A percentile compares a stretch with the other conserved stretches of the same genome.
Conservation (phyloP, 805 yeast genomes). For the Hanseniaspora pseudoguilliermondii region DNA sequence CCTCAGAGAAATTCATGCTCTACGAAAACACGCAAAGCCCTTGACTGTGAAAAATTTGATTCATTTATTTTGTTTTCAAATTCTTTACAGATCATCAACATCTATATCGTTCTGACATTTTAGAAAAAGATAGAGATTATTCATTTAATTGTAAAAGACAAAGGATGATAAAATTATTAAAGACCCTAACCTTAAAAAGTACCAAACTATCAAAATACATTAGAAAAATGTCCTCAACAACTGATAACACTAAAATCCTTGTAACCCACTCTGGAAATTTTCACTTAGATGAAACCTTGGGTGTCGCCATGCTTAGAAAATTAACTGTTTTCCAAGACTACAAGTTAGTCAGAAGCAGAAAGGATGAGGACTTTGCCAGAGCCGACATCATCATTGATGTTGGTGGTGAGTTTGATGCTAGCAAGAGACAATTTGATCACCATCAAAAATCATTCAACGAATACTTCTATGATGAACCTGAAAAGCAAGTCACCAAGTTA, state of each 20-base stretch:
- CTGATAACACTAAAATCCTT: constrained; percentile 34
- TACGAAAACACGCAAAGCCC: too few relatives aligned
- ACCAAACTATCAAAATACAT: neutral
- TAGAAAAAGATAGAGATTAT: too few relatives aligned
- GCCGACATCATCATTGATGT: constrained; percentile 94
- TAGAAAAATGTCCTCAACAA: neutral
- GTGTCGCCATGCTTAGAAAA: constrained; percentile 69
- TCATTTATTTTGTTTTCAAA: too few relatives aligned
- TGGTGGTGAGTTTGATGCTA: constrained; percentile 72
- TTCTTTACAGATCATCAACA: too few relatives aligned
- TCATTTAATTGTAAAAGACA: too few relatives aligned
- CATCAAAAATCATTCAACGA: constrained; percentile 87
- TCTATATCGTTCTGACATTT: too few relatives aligned
- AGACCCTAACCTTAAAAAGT: neutral
- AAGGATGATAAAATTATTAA: neutral
- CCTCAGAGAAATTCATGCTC: too few relatives aligned
- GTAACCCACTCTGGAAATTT: constrained; percentile 90
- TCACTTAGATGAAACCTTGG: constrained; percentile 94
- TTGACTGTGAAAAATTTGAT: too few relatives aligned
- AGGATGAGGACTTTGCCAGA: constrained; percentile 65
- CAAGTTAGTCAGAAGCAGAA: constrained; percentile 68
- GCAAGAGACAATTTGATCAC: constrained; percentile 78
- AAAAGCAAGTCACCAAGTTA: constrained; percentile 46
- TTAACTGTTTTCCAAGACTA: constrained; percentile 60
- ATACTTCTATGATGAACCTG: constrained; percentile 43